Conservation (phyloP, 139 green algal species). For the Chlorella sp. region DNA sequence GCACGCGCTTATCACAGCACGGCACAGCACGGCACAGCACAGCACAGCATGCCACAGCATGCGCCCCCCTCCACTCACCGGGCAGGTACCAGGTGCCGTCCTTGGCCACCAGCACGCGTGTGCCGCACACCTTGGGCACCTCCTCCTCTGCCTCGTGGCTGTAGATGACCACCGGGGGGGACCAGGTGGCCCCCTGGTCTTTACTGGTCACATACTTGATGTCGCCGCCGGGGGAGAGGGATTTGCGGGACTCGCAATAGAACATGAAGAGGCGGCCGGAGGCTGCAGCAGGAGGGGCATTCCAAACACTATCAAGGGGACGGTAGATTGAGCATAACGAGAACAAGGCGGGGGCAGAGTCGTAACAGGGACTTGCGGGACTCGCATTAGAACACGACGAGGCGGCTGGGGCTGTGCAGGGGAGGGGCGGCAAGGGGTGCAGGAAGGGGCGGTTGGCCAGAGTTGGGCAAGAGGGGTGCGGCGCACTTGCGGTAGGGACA, state of each 20-base stretch:
- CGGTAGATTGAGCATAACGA: no score
- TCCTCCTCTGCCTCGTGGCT: slow-evolving; percentile 34
- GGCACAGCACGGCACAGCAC: not conserved
- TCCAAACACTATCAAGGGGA: no score
- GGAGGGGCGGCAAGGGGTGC: no score
- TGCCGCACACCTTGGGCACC: slow-evolving; percentile 46
- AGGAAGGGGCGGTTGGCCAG: no score
- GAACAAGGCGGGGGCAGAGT: no score
- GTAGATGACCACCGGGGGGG: slow-evolving; percentile 28
- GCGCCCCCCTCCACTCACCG: not conserved
- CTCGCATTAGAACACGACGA: no score
- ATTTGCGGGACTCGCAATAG: slow-evolving; percentile 52
- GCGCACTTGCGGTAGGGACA: no score
- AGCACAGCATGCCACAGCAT: not conserved
- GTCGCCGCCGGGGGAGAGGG: slow-evolving; percentile 41
- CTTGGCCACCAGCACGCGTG: slow-evolving; percentile 12
- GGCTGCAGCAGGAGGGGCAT: not conserved
- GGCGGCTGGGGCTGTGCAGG: no score
- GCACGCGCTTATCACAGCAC: no score
- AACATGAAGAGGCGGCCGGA: slow-evolving; percentile 46
- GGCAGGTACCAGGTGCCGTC: slow-evolving; percentile 47
- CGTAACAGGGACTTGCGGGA: no score
- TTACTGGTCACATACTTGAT: slow-evolving; percentile 36
- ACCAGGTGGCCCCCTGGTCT: slow-evolving; percentile 39
- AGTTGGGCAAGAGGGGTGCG: no score